A percentile compares a stretch with the other conserved stretches of the same genome.
These are phyloP conservation scores for Endocarpon pusillum DNA, from an alignment of 495 filamentous ascomycete species.

Conservation along the genomic window DNA sequence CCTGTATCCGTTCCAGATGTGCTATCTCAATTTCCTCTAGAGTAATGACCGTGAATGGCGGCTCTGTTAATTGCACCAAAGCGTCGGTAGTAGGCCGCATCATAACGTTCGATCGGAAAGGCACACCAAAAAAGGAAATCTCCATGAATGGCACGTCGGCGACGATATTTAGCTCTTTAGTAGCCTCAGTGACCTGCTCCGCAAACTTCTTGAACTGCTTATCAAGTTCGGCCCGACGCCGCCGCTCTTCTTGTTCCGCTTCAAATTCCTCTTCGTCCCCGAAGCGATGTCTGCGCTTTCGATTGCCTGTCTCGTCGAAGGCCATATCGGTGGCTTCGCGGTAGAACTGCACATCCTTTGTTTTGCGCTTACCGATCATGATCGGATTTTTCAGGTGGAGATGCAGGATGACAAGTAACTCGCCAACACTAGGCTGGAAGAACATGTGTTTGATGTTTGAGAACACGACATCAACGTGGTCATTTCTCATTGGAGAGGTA, in stretches of 20 bases:
- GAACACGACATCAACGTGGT: constrained; percentile 88
- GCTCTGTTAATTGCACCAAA: constrained; percentile 93
- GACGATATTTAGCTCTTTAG: constrained; percentile 55
- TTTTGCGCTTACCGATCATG: constrained; percentile 97
- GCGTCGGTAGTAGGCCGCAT: constrained; percentile 95
- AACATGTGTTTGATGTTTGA: constrained; percentile 98
- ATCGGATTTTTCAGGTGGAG: constrained; percentile 96
- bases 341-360: constrained; percentile 96
- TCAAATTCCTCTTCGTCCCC: constrained; percentile 99
- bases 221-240: constrained; percentile 77
- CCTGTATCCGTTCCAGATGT: constrained; percentile 88
- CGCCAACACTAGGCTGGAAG: constrained; percentile 92
- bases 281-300: constrained; percentile 94
- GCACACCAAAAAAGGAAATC: constrained; percentile 91
- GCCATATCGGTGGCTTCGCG: constrained; percentile 96
- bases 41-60: constrained; percentile 87
- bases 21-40: constrained; percentile 92
- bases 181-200: constrained; percentile 92
- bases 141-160: constrained; percentile 95
- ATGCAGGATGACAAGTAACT: constrained; percentile 95
- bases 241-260: constrained; percentile 90
- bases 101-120: constrained; percentile 82
- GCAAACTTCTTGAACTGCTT: constrained; percentile 91
- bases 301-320: constrained; percentile 96
- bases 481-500: constrained; percentile 64